These are phyloP conservation scores for Phytophthora fragariaefolia DNA, from an alignment of 352 stramenopile genomes.

Conservation along the genomic window DNA sequence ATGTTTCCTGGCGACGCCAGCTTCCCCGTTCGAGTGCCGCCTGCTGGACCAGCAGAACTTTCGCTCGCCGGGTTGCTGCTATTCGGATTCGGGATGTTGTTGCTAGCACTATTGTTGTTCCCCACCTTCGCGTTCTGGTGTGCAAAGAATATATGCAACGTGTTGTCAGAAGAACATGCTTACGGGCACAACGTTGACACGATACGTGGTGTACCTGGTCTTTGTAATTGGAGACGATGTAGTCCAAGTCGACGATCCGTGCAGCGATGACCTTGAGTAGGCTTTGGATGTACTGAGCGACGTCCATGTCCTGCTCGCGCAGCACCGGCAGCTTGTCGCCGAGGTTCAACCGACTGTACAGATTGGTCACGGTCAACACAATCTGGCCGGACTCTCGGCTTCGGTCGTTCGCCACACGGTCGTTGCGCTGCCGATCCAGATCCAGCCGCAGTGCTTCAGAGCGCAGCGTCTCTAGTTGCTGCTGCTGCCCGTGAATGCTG, in stretches of 20 bases:
- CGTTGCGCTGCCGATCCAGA: constrained; percentile 76
- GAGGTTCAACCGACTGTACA: constrained; percentile 89
- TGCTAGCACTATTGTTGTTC: constrained; percentile 30
- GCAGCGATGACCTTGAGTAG: constrained; percentile 81
- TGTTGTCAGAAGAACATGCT: not conserved
- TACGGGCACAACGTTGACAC: not conserved
- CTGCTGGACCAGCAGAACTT: not conserved
- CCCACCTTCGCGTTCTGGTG: constrained; percentile 25
- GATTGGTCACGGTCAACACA: constrained; percentile 91
- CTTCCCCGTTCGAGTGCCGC: constrained; percentile 17
- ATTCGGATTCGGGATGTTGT: constrained; percentile 9
- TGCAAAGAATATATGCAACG: constrained; percentile 1
- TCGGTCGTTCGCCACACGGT: constrained; percentile 82
- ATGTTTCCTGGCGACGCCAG: constrained; percentile 4
- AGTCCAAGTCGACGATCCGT: constrained; percentile 88
- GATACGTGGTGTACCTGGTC: constrained; percentile 47
- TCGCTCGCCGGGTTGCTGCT: constrained; percentile 6
- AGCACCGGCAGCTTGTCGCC: constrained; percentile 76
- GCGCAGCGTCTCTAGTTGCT: constrained; percentile 82
- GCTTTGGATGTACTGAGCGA: constrained; percentile 75
- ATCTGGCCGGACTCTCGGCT: constrained; percentile 90
- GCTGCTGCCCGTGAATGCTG: constrained; percentile 81
- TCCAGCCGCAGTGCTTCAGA: constrained; percentile 84
- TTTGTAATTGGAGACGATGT: constrained; percentile 76
- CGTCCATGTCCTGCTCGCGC: constrained; percentile 78